Percentiles rank a stretch among this genome's conserved stretches.
phyloP scores from a whole-genome alignment of 768 basidiomycete genomes.

The Lentinula boryana region DNA sequence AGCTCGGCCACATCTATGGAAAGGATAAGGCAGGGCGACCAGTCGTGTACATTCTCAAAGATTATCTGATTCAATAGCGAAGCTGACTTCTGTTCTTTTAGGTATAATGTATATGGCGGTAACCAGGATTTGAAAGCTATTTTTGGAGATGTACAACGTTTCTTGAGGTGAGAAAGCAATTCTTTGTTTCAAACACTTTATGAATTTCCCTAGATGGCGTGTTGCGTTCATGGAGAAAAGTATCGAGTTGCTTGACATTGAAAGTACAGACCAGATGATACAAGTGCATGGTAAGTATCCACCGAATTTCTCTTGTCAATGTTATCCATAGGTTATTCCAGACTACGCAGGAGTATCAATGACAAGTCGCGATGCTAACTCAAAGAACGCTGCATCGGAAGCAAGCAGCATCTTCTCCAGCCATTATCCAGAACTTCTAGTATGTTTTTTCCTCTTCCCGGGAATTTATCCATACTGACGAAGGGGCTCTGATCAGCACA shows the following conservation, averaged over 20 bases:
- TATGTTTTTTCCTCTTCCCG: slow-evolving; percentile 21
- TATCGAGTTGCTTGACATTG: slow-evolving; percentile 61
- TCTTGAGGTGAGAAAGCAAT: slow-evolving; percentile 50
- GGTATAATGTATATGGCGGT: slow-evolving; percentile 78
- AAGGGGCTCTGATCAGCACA: slow-evolving; percentile 32
- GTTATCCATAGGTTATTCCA: slow-evolving; percentile 15
- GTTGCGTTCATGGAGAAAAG: slow-evolving; percentile 72
- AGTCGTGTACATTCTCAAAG: slow-evolving; percentile 44
- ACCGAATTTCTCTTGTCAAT: neutral
- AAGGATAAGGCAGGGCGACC: slow-evolving; percentile 68
- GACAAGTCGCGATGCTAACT: slow-evolving; percentile 61
- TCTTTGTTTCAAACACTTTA: neutral
- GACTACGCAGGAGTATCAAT: slow-evolving; percentile 74
- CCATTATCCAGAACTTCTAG: slow-evolving; percentile 78
- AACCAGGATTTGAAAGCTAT: slow-evolving; percentile 59
- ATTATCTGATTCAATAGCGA: neutral
- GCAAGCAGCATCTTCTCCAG: slow-evolving; percentile 68
- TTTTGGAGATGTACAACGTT: slow-evolving; percentile 72
- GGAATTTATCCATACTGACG: slow-evolving; percentile 5
- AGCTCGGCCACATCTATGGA: slow-evolving; percentile 59
- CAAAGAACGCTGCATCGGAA: slow-evolving; percentile 72
- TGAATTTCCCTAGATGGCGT: slow-evolving; percentile 49
- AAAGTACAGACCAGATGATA: slow-evolving; percentile 62
- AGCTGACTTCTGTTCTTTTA: slow-evolving; percentile 16
- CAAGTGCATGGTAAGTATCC: slow-evolving; percentile 58